These are phyloP conservation scores for Trypanosoma avium DNA, from an alignment of 208 protist species.

Conservation along the genomic window DNA sequence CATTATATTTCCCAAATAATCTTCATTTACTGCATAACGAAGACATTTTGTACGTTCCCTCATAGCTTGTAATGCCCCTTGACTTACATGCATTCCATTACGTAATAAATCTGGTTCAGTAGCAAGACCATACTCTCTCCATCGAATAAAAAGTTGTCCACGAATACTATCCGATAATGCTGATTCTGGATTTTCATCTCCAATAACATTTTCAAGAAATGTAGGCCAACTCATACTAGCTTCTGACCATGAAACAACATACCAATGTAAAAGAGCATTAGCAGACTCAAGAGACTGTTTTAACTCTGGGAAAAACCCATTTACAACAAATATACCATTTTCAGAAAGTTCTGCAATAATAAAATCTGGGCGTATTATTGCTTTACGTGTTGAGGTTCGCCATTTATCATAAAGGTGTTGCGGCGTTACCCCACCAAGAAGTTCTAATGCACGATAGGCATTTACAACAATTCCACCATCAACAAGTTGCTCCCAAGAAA, in stretches of 20 bases:
- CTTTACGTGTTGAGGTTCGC: slow-evolving; percentile 9
- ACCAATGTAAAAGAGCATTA: slow-evolving; percentile 46
- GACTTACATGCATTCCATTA: slow-evolving; percentile 64
- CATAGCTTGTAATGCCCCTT: slow-evolving; percentile 60
- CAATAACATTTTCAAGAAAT: slow-evolving; percentile 43
- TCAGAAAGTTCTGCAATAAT: slow-evolving; percentile 31
- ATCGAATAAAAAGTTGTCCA: slow-evolving; percentile 44
- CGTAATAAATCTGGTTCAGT: slow-evolving; percentile 42
- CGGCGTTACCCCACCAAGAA: slow-evolving; percentile 31
- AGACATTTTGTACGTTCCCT: slow-evolving; percentile 54
- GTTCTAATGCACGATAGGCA: slow-evolving; percentile 36
- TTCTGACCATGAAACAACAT: slow-evolving; percentile 47
- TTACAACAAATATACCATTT: slow-evolving; percentile 42
- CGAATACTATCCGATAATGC: slow-evolving; percentile 43
- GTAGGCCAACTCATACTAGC: slow-evolving; percentile 35
- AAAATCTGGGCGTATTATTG: slow-evolving; percentile 34
- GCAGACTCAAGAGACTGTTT: slow-evolving; percentile 39
- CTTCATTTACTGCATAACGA: slow-evolving; percentile 25
- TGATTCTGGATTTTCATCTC: slow-evolving; percentile 38
- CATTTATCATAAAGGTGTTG: slow-evolving; percentile 36
- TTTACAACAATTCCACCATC: slow-evolving; percentile 33
- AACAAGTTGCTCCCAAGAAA: slow-evolving; percentile 35
- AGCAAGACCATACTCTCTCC: slow-evolving; percentile 47
- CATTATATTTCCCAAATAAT: slow-evolving; percentile 42
- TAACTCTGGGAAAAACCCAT: slow-evolving; percentile 45